Conservation (phyloP, 176 grass and related monocot species). For the Lolium multiflorum region DNA sequence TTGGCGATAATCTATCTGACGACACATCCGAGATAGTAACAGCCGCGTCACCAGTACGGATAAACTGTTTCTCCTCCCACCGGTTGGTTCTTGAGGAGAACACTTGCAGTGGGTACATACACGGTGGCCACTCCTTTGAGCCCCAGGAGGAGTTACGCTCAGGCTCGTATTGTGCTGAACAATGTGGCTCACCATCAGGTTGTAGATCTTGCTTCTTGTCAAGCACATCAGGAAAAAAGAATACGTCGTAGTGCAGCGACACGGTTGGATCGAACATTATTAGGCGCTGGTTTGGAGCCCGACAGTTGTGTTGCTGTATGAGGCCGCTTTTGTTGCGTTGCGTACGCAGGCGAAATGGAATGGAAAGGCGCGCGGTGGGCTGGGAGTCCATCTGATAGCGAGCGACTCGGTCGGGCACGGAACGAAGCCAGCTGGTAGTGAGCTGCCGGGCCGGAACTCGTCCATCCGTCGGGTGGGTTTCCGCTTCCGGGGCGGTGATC, state of each 20-base stretch:
- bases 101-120: background rate
- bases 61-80: background rate
- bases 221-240: background rate
- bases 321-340: too few relatives aligned
- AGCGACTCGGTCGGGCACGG: too few relatives aligned
- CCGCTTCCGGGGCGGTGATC: too few relatives aligned
- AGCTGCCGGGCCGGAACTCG: too few relatives aligned
- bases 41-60: background rate
- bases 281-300: too few relatives aligned
- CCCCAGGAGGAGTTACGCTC: background rate
- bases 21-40: background rate
- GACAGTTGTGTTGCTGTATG: too few relatives aligned
- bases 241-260: too few relatives aligned
- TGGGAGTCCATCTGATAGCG: too few relatives aligned
- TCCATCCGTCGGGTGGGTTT: too few relatives aligned
- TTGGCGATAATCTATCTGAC: background rate
- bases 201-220: background rate
- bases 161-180: background rate
- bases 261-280: background rate
- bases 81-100: background rate
- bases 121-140: background rate
- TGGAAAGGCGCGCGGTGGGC: too few relatives aligned
- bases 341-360: too few relatives aligned
- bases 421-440: too few relatives aligned
- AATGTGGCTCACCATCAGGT: background rate